Evolutionary conservation across 768 basidiomycete species (phyloP).

Genomic region (Hypholoma fasciculare): DNA sequence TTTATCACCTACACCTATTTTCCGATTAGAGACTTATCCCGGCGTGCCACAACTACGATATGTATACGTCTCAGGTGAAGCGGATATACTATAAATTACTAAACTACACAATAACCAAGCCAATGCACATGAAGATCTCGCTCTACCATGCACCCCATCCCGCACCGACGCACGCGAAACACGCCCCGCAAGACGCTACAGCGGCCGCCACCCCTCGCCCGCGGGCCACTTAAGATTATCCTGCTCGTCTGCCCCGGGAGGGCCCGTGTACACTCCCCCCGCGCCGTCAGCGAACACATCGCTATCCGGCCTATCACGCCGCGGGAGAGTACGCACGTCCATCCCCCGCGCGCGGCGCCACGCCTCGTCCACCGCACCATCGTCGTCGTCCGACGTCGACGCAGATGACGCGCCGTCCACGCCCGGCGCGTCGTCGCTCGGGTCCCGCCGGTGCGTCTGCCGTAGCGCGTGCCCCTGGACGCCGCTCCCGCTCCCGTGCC

Average conservation of each 20-base stretch:
- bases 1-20: too few relatives aligned
- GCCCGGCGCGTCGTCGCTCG: neutral
- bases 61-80: too few relatives aligned
- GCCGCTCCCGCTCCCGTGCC: neutral
- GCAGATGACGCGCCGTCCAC: neutral
- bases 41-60: too few relatives aligned
- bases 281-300: neutral
- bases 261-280: conserved; percentile 4
- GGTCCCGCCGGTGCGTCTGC: too few relatives aligned
- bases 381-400: neutral
- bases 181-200: conserved; percentile 18
- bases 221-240: conserved; percentile 65
- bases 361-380: neutral
- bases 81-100: too few relatives aligned
- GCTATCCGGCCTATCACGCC: neutral
- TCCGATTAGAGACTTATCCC: too few relatives aligned
- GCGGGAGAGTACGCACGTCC: neutral
- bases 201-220: conserved; percentile 53
- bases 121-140: too few relatives aligned
- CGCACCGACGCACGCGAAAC: too few relatives aligned
- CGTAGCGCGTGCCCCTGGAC: too few relatives aligned
- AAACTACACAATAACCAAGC: too few relatives aligned
- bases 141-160: too few relatives aligned
- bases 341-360: neutral
- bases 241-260: conserved; percentile 27